Percentiles rank a stretch among this genome's conserved stretches.
Conservation (phyloP, 2,329 filamentous ascomycete genomes). For the Aphanoascus verrucosus region DNA sequence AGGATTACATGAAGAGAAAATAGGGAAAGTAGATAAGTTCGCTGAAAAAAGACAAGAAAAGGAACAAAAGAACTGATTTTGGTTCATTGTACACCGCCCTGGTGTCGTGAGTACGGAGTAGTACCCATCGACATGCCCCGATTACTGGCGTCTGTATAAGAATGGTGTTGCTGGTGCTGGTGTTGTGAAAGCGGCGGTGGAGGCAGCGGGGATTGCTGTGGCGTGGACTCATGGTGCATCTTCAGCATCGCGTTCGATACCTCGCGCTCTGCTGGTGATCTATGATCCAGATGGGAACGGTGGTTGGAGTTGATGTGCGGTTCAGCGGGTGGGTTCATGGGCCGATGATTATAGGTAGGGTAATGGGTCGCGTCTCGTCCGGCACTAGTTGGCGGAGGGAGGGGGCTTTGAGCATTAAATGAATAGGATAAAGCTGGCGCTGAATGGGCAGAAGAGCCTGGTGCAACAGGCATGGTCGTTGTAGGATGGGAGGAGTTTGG, state of each 20-base stretch:
- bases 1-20: background rate
- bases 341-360: background rate
- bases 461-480: background rate
- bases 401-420: slow-evolving; percentile 4
- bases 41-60: background rate
- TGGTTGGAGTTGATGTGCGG: background rate
- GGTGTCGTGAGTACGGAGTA: slow-evolving; percentile 2
- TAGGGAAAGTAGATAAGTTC: background rate
- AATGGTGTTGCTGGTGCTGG: background rate
- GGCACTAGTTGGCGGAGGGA: background rate
- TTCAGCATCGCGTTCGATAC: slow-evolving; percentile 4
- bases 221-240: slow-evolving; percentile 2
- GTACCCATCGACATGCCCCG: background rate
- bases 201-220: slow-evolving; percentile 2
- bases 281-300: background rate
- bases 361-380: background rate
- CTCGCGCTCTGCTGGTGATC: slow-evolving; percentile 4
- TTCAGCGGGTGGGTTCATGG: background rate
- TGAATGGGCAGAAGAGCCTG: background rate
- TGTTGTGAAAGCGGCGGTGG: background rate
- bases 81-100: background rate
- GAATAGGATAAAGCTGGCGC: background rate
- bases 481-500: slow-evolving; percentile 4
- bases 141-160: background rate
- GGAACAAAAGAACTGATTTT: background rate